Percentiles rank a stretch among this genome's conserved stretches.
phyloP scores from a whole-genome alignment of 495 filamentous ascomycete genomes.

The Xylaria grammica region DNA sequence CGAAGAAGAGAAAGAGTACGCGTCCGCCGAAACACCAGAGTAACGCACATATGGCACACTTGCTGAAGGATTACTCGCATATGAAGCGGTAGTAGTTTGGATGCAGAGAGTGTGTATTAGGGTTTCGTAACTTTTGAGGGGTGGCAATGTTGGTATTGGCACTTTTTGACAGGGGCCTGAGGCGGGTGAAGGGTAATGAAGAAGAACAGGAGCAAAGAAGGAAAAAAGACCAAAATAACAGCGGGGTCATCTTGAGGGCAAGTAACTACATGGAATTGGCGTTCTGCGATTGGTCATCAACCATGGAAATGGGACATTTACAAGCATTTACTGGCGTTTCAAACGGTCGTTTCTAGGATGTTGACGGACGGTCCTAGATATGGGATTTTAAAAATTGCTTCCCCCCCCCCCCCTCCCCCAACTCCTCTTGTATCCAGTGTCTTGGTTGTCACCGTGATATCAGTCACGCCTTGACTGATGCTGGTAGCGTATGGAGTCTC shows the following conservation, averaged over 20 bases:
- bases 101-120: neutral
- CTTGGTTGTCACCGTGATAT: no score
- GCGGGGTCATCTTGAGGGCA: neutral
- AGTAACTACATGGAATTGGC: conserved; percentile 15
- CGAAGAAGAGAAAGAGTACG: conserved; percentile 71
- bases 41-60: conserved; percentile 88
- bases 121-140: neutral
- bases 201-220: neutral
- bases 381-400: neutral
- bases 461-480: neutral
- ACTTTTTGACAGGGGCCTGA: no score
- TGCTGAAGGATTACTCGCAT: conserved; percentile 84
- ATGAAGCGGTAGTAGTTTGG: conserved; percentile 38
- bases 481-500: neutral
- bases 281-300: conserved; percentile 4
- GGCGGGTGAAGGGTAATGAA: no score
- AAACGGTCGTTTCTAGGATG: neutral
- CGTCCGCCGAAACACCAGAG: conserved; percentile 79
- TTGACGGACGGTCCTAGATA: neutral
- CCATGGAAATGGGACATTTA: neutral
- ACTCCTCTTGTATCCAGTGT: no score
- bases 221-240: neutral
- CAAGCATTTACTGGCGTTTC: conserved; percentile 16
- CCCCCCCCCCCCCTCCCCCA: no score
- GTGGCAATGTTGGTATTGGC: neutral